phyloP scores from a whole-genome alignment of 2,329 filamentous ascomycete species.

The Trichoderma harzianum region DNA sequence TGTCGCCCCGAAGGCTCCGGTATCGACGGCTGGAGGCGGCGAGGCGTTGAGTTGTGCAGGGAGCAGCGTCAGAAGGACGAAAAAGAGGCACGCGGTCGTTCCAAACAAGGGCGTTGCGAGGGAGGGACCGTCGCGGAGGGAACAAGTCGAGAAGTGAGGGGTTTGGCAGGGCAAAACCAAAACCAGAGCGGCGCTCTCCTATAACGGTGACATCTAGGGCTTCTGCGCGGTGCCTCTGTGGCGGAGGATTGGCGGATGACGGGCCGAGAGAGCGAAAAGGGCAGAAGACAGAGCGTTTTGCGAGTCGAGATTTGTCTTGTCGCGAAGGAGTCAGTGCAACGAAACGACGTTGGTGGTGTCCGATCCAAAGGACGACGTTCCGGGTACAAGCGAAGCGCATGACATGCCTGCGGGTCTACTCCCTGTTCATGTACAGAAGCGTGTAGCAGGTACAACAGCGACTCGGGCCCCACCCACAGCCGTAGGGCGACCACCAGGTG shows the following conservation, averaged over 20 bases:
- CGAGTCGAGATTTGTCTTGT: not conserved
- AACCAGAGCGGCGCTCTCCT: constrained; percentile 29
- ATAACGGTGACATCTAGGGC: constrained; percentile 35
- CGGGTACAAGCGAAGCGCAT: constrained; percentile 18
- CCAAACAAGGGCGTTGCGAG: not conserved
- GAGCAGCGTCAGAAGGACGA: not conserved
- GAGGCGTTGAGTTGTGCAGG: not conserved
- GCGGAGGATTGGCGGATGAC: not conserved
- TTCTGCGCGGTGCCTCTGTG: not conserved
- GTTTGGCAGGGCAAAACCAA: constrained; percentile 20
- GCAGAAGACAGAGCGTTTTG: not conserved
- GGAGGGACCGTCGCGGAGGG: not conserved
- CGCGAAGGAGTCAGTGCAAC: constrained; percentile 12
- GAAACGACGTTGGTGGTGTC: constrained; percentile 9
- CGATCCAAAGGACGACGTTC: constrained; percentile 8
- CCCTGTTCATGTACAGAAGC: not conserved
- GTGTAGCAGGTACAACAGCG: constrained; percentile 13
- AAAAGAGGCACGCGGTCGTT: constrained; percentile 8
- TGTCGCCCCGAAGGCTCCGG: not conserved
- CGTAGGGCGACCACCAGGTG: constrained; percentile 16
- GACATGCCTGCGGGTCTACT: constrained; percentile 4
- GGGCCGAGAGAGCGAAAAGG: not conserved
- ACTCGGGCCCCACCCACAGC: not conserved
- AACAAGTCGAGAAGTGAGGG: constrained; percentile 14
- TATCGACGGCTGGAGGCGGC: not conserved